Evolutionary conservation across 192 early-diverging fungal genomes (phyloP).

Genomic region (Gigaspora rosea): DNA sequence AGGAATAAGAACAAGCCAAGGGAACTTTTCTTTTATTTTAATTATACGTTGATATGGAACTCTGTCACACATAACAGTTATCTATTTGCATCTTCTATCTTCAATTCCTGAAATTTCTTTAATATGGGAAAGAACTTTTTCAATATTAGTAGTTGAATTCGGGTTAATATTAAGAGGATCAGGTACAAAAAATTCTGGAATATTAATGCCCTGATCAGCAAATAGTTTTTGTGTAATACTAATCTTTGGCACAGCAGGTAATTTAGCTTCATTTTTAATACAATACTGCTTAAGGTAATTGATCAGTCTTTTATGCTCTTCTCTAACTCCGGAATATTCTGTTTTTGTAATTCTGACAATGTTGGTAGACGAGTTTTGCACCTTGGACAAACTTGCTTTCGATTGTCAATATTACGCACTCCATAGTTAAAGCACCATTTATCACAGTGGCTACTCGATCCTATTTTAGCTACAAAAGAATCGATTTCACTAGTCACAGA

Average conservation of each 20-base stretch:
- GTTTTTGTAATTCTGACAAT: conserved; percentile 6
- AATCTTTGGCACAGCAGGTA: background rate
- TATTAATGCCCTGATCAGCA: background rate
- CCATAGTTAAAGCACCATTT: conserved; percentile 2
- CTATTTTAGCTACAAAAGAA: background rate
- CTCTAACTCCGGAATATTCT: background rate
- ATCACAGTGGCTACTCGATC: background rate
- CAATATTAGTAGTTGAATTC: conserved; percentile 8
- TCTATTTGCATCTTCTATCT: conserved; percentile 16
- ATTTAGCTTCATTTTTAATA: background rate
- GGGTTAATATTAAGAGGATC: conserved; percentile 1
- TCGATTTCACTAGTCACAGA: conserved; percentile 15
- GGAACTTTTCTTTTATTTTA: conserved; percentile 14
- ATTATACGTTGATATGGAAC: conserved; percentile 8
- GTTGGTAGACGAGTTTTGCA: conserved; percentile 7
- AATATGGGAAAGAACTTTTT: conserved; percentile 23
- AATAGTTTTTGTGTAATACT: conserved; percentile 10
- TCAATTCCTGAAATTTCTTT: conserved; percentile 18
- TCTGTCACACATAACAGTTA: conserved; percentile 13
- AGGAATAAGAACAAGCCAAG: conserved; percentile 14
- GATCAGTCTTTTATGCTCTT: background rate
- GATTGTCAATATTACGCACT: conserved; percentile 22
- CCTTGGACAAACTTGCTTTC: conserved; percentile 23
- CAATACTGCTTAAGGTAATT: background rate
- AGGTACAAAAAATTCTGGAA: background rate